Percentiles rank a stretch among this genome's conserved stretches.
These are phyloP conservation scores for Calocera viscosa DNA, from an alignment of 768 basidiomycete genomes.

Conservation along the genomic window DNA sequence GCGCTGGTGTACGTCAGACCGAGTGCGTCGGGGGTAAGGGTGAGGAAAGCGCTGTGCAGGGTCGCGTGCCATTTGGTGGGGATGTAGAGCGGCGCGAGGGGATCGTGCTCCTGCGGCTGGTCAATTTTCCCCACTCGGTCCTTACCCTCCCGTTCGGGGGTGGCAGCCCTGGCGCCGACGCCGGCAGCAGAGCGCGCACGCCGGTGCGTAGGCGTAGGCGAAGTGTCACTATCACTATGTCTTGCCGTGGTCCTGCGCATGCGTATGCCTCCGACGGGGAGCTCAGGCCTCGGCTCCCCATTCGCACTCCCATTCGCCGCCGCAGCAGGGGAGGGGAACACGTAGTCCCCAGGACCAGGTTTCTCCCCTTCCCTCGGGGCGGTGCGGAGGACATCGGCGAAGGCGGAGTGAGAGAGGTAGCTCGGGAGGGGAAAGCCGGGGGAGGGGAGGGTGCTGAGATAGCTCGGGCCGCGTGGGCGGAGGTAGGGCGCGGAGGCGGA, in stretches of 20 bases:
- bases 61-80: constrained; percentile 5
- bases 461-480: not conserved
- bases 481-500: not conserved
- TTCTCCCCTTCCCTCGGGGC: not conserved
- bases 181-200: not conserved
- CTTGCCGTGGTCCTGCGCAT: constrained; percentile 9
- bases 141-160: constrained; percentile 14
- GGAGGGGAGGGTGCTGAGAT: not conserved
- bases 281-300: not conserved
- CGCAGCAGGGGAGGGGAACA: not conserved
- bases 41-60: not conserved
- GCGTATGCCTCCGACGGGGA: constrained; percentile 13
- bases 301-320: not conserved
- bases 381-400: constrained; percentile 13
- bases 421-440: constrained; percentile 15
- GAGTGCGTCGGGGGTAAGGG: constrained; percentile 6
- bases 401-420: constrained; percentile 18
- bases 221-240: constrained; percentile 1
- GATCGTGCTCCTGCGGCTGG: constrained; percentile 5
- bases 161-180: constrained; percentile 13
- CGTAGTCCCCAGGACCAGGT: not conserved
- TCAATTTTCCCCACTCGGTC: constrained; percentile 10
- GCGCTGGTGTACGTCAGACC: constrained; percentile 18
- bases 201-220: constrained; percentile 1
- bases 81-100: constrained; percentile 10